Base-by-base conservation (phyloP, 345 rosid genomes). In the Eucalyptus dawsonii region DNA sequence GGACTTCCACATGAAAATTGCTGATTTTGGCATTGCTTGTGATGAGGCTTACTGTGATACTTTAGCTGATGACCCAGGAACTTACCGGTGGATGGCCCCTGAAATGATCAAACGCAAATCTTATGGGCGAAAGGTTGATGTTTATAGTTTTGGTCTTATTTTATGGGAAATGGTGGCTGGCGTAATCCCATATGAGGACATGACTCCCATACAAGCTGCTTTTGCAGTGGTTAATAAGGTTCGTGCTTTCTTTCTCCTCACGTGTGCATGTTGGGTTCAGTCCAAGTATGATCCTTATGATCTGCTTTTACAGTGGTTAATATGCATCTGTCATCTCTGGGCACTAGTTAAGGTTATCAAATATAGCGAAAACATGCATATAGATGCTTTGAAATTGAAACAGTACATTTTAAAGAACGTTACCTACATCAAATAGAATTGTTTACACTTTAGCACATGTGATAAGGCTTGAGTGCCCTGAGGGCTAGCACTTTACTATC, bases 51-150 rank as follows among this genome's bases (percentile, higher is more conserved):
- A 92, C 90, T 98, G 98, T 91, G 99, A 97, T 90, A 89, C 90
- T 65, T 88, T 96, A 92, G 97, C 97, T 42, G 99, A 98, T 92
- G 99, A 98, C 88, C 99, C 99, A 5, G 99, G 99, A 51, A 98
- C 99, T 31, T 98, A 95, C 60, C 95, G 99, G 67, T 98, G 99
- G 99, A 98, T 98, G 99, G 99, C 99, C 88, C 99, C 99, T 80
- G 99, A 98, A 92, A 98, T 98, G 99, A 98, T 98, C 22, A 98
- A 96, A 90, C 93, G 94, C 88, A 97, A 96, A 93, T 89, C 99
- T 25, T 95, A 96, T 86, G 98, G 99, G 44, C 92, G 93, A 89
- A 96, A 93, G 93, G 99, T 96, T 11, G 99, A 98, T 88, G 99
- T 96, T 14, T 98, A 98, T 90, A 95, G 99, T 88, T 98, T 97